Evolutionary conservation across 352 stramenopile species (phyloP), one percentile per base, ranked within the genome.

Genomic region (Pythium plurisporium): DNA sequence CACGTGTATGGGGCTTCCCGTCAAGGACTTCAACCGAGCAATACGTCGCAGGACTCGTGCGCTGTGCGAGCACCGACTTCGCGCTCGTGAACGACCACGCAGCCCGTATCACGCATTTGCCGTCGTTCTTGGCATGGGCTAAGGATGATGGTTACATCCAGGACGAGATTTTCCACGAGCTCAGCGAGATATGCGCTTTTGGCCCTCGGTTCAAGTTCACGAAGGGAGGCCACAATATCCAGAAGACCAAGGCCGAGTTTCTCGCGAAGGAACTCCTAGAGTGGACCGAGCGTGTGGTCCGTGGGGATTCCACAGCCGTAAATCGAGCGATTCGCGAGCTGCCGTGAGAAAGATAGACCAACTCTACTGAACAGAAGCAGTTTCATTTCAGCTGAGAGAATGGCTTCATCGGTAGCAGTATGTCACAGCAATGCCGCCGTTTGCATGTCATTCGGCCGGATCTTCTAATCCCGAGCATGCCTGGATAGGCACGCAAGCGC

Each of bases 151-250:
- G 30, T 3, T 48, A 71, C 33, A 74, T 77, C 19, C 64, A 82
- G 20, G 50, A 65, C n/a, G 44, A 73, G 19, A 66, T 77, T 22
- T 61, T 70, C 11, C 43, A 37, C 6, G 67, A 74, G 12, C 54
- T 75, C 14, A 67, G 64, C 20, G 26, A 34, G 1, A n/a, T 51
- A 20, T 65, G 59, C 15, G 40, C 38, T n/a, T 19, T 59, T 19
- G 69, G 69, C 5, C 64, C 70, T 8, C 73, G 68, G 29, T 53
- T 82, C 26, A 50, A 62, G 26, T 83, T 81, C 33, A 47, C 59
- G 7, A 49, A 31, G 11, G 75, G 73, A 17, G 71, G 73, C 17
- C 76, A 83, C 64, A 83, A 82, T 41, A 64, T 86, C 25, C 73
- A 83, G 41, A 81, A 81, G 58, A 78, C 66, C n/a, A 62, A 71